A percentile compares a stretch with the other conserved stretches of the same genome.
These are phyloP conservation scores for Melanopsichium pennsylvanicum DNA, from an alignment of 1,284 basidiomycete species.

Conservation along the genomic window DNA sequence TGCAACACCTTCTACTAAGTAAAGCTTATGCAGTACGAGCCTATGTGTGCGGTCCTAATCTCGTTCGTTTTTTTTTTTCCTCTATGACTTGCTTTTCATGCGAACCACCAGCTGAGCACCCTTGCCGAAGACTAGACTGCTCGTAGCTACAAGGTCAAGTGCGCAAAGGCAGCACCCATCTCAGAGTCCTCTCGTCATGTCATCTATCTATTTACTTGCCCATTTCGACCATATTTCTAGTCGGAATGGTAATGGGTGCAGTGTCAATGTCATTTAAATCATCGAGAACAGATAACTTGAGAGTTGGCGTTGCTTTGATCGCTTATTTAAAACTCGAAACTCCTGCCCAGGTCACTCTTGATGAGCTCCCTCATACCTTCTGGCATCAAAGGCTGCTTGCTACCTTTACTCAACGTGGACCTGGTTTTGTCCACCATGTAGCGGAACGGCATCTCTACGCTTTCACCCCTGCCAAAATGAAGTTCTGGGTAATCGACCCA, in stretches of 20 bases:
- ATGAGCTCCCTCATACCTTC: constrained; percentile 58
- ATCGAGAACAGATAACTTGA: no score
- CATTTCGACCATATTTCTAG: no score
- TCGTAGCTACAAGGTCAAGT: no score
- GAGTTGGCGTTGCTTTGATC: no score
- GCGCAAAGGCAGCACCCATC: no score
- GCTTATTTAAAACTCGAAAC: constrained; percentile 59
- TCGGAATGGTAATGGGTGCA: no score
- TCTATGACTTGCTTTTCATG: background rate
- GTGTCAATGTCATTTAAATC: no score
- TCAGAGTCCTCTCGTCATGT: no score
- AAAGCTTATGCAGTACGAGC: background rate
- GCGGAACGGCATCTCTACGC: constrained; percentile 59
- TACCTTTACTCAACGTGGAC: background rate
- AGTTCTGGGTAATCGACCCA: constrained; percentile 62
- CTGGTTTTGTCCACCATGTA: constrained; percentile 45
- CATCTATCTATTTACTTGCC: no score
- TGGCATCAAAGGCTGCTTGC: constrained; percentile 47
- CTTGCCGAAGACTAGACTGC: constrained; percentile 37
- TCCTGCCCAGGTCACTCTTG: constrained; percentile 42
- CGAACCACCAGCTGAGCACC: constrained; percentile 18
- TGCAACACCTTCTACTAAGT: background rate
- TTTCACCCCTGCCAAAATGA: constrained; percentile 58
- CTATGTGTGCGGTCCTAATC: no score
- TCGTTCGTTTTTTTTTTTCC: background rate